Evolutionary conservation across 2,329 filamentous ascomycete species (phyloP), one percentile per base, ranked within the genome.

Genomic region (Phoma herbarum): DNA sequence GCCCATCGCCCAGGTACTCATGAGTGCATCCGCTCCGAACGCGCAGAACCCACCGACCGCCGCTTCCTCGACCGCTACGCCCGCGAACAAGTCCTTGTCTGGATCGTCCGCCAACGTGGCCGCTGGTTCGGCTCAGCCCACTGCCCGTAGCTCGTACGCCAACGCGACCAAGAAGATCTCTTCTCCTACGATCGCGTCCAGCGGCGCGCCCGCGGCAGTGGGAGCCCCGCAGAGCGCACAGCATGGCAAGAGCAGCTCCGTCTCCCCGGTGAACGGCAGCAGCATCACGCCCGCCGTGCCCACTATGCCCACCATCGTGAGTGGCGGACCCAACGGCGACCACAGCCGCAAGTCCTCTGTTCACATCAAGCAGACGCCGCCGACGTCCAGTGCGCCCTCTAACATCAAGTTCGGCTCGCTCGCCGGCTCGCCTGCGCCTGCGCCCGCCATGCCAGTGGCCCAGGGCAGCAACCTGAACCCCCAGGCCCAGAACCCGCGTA

Each of bases 321-420:
- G 85, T 78, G 86, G 83, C 73, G 83, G 84, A 73, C 84, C 84
- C 72, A 95, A 96, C 86, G 91, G 83, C 68, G 89, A 92, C 69
- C 93, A 98, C 82, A 85, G 84, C 75, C 88, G 92, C 76, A 97
- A 96, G 81, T 97, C 88, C 65, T 97, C 94, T 18, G 90, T 97
- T 72, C 96, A 93, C 72, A 97, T 97, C 83, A 93, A 87, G 77
- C 89, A 92, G 69, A 90, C 91, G 75, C 84, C 85, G 55, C 86
- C 87, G 39, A 83, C 82, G 84, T 80, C 71, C 79, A 70, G 77
- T 78, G 84, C 76, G 80, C 84, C 66, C 75, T 73, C 69, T 10
- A 84, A 83, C 67, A 91, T 95, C 75, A 90, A 91, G 81, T 97
- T 97, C 72, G 93, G 92, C 66, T 93, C 86, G 58, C 81, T 92